phyloP scores from a whole-genome alignment of 2,329 filamentous ascomycete species.

The Ceratocystis albifundus region DNA sequence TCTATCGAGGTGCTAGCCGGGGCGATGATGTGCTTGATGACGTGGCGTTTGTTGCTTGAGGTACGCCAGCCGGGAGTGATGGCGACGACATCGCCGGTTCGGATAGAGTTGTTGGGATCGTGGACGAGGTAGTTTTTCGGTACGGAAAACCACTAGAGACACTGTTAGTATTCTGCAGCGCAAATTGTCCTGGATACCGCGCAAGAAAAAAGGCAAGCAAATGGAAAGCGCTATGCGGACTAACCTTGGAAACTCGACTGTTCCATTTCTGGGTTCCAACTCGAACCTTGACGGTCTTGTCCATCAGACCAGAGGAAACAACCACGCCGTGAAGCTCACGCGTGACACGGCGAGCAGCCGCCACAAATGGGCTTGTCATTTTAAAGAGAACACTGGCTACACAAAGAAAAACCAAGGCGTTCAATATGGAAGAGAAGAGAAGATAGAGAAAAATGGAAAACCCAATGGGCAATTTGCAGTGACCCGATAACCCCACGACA shows the following conservation, averaged over 20 bases:
- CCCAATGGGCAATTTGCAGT: neutral
- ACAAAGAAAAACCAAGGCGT: neutral
- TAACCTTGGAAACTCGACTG: conserved; percentile 58
- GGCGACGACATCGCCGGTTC: conserved; percentile 62
- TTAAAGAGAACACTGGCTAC: neutral
- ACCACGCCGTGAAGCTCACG: conserved; percentile 56
- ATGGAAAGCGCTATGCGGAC: conserved; percentile 16
- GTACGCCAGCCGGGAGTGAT: conserved; percentile 56
- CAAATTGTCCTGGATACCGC: too few relatives aligned
- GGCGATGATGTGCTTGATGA: conserved; percentile 63
- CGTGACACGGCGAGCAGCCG: conserved; percentile 35
- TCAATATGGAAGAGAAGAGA: neutral
- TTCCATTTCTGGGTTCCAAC: conserved; percentile 64
- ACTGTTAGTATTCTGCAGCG: conserved; percentile 5
- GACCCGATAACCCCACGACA: neutral
- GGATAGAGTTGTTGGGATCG: conserved; percentile 63
- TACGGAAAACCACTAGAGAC: conserved; percentile 44
- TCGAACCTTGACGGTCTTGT: conserved; percentile 67
- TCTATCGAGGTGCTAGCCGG: conserved; percentile 53
- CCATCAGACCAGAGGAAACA: conserved; percentile 64
- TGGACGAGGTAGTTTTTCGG: conserved; percentile 59
- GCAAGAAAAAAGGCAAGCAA: too few relatives aligned
- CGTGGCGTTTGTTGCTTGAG: conserved; percentile 57
- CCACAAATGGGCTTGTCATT: conserved; percentile 32
- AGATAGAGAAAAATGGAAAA: neutral